Base-by-base conservation (phyloP, 2,329 filamentous ascomycete genomes). In the Myotisia sp. region DNA sequence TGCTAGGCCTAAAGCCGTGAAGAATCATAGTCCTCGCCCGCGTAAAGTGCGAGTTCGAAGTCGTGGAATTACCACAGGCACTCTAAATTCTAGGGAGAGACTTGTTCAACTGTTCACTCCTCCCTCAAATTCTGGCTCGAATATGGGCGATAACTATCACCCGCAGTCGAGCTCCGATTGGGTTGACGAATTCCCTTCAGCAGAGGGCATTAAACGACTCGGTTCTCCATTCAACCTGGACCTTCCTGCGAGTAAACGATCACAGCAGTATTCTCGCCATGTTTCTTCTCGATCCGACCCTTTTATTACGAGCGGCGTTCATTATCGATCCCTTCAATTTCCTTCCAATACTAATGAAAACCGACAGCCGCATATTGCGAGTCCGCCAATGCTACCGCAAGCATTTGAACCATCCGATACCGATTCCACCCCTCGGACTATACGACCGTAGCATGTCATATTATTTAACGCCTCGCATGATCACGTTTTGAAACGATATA, bases 51-150 rank as follows among this genome's bases (percentile, higher is more conserved):
- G 74, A 17, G 65, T 73, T 21, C 67, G 73, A 26, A 73, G 66
- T 44, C 68, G 74, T 27, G 73, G 73, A 36, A 74, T 73, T 45
- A 76, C 71, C 29, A 62, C 70, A 16, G 68, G 71, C 32, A 68
- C 71, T 34, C 61, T 41, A n/a, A 39, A 33, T 17, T 62, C 62
- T 18, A 59, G 64, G 33, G 64, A 44, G 54, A 60, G 65, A 34
- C 58, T 75, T 21, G 60, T 69, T 28, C 62, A 65, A 37, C 55
- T 74, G 3, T 72, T 74, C 46, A 66, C 63, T 3, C 67, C 68
- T 5, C 63, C 63, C 6, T 58, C 58, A 1, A 55, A 40, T 4
- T 33, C 36, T 21, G 18, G 26, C 49, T 21, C 41, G 45, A 37
- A 42, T 41, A 23, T 48, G 44, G 13, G 48, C 47, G 36, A 43